Base-by-base conservation (phyloP, 495 filamentous ascomycete species). In the Annulohypoxylon moriforme region DNA sequence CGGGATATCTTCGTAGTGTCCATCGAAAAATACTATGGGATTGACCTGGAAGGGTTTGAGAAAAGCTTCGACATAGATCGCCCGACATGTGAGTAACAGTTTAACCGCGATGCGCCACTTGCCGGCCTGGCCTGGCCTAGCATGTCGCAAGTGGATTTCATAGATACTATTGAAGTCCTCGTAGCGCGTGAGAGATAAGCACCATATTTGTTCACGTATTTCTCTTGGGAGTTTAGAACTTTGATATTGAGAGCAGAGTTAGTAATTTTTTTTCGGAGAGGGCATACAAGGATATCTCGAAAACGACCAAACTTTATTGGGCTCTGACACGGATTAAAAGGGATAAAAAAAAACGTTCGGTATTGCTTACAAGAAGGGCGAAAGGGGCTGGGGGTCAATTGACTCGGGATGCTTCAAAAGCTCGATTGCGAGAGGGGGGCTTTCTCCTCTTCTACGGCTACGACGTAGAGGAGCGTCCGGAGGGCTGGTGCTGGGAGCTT, bases 11-110 rank as follows among this genome's bases (percentile, higher is more conserved):
- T 36, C 11, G 1, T 58, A 13, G 18, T 75, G 36, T 9, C 71
- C 74, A 27, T 78, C 74, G 49, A 71, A 72, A 4, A 76, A 34
- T n/a, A 53, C 42, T 42, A 77, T 47, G 3, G 75, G 62, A 46
- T 77, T 77, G 18, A 76, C 61, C 11, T 72, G 71, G 27, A 78
- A 78, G 2, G 76, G 76, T 6, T 52, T 68, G 9, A 78, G 66
- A 25, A 69, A 78, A 5, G 74, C 40, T 24, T 78, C 76, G 22
- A 78, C 59, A 36, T 78, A 78, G 33, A 76, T 36, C 4, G 76
- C 74, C 7, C 71, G 73, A 49, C 76, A 78, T 1, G 74, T 78
- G 27, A 31, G 57, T 20, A 77, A 52, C 3, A 77, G 65, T 7
- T 58, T 36, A 24, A 74, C 47, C 3, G 57, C 68, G 11, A 76